A percentile compares a stretch with the other conserved stretches of the same genome.
Conservation (phyloP, 192 early-diverging fungal genomes). For the Geosiphon pyriformis region DNA sequence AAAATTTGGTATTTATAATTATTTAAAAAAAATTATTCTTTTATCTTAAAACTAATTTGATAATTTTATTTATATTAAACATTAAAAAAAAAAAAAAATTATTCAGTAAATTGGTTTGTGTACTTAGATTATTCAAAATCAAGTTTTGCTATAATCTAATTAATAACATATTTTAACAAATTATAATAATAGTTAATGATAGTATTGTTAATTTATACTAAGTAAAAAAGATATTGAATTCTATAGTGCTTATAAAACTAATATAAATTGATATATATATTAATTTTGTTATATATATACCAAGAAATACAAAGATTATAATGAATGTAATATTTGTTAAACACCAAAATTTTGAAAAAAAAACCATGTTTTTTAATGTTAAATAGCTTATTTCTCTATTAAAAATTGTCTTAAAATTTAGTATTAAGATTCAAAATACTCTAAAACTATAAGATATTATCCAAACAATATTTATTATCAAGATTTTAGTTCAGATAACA, state of each 20-base stretch:
- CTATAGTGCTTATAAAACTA: background rate
- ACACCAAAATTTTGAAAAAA: background rate
- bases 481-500: no score
- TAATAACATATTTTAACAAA: slow-evolving; percentile 1
- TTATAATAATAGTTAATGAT: background rate
- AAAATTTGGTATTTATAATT: no score
- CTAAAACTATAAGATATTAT: background rate
- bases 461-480: background rate
- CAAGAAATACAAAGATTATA: background rate
- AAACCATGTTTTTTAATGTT: background rate
- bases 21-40: no score
- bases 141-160: no score
- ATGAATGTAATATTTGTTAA: background rate
- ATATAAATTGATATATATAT: slow-evolving; percentile 4
- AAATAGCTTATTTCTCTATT: background rate
- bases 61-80: no score
- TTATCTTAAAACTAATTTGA: no score
- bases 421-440: background rate
- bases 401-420: no score
- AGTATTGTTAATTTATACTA: background rate
- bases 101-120: no score
- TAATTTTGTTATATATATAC: slow-evolving; percentile 5
- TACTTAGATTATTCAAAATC: no score
- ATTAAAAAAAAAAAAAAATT: no score
- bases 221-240: background rate